phyloP scores from a whole-genome alignment of 192 early-diverging fungal genomes.

The Coemansia sp. region DNA sequence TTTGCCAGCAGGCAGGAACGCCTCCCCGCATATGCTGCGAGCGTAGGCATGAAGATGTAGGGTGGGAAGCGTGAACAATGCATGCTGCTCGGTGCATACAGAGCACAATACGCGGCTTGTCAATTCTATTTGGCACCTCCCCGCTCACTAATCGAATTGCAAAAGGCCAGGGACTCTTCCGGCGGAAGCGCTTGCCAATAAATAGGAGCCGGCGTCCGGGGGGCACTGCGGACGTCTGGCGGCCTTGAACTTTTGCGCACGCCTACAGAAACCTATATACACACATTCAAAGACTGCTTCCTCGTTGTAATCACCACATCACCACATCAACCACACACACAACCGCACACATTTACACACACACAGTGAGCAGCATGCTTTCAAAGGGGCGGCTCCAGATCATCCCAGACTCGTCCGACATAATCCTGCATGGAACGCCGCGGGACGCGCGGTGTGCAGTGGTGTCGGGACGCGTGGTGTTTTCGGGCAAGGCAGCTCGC shows the following conservation, averaged over 20 bases:
- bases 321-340: too few relatives aligned
- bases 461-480: constrained; percentile 36
- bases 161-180: not conserved
- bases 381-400: constrained; percentile 37
- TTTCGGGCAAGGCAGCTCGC: constrained; percentile 21
- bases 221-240: not conserved
- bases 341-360: not conserved
- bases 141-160: constrained; percentile 2
- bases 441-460: constrained; percentile 35
- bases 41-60: not conserved
- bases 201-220: not conserved
- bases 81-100: constrained; percentile 1
- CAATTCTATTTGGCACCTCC: constrained; percentile 2
- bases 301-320: not conserved
- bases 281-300: too few relatives aligned
- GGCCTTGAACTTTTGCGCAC: not conserved
- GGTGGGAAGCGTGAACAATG: not conserved
- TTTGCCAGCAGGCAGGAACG: not conserved
- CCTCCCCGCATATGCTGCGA: constrained; percentile 1
- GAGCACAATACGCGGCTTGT: not conserved
- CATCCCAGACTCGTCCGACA: constrained; percentile 36
- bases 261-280: not conserved
- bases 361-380: constrained; percentile 14
- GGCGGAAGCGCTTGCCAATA: not conserved
- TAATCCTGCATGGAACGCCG: constrained; percentile 35